Percentiles rank a stretch among this genome's conserved stretches.
phyloP scores from a whole-genome alignment of 1,139 yeast species.

The Wickerhamomyces sp. region DNA sequence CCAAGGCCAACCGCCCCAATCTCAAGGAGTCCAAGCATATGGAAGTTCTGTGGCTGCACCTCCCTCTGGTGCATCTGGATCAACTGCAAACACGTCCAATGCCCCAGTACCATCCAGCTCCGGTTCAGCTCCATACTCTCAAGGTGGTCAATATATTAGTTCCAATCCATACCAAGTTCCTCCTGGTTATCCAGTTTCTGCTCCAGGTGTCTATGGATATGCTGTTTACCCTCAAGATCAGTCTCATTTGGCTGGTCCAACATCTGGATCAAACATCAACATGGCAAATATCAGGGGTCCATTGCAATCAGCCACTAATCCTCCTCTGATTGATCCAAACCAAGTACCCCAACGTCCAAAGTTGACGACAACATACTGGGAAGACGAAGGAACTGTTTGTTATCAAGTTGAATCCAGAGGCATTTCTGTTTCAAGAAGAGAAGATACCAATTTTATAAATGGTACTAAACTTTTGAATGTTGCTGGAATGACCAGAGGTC shows the following conservation, averaged over 20 bases:
- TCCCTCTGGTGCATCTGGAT: neutral
- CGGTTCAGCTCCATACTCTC: slow-evolving; percentile 6
- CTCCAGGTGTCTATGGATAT: slow-evolving; percentile 7
- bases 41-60: slow-evolving; percentile 3
- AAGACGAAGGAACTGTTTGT: slow-evolving; percentile 89
- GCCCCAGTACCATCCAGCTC: slow-evolving; percentile 1
- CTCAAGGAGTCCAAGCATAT: slow-evolving; percentile 2
- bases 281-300: slow-evolving; percentile 10
- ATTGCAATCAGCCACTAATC: slow-evolving; percentile 9
- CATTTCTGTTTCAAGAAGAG: slow-evolving; percentile 86
- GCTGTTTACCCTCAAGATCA: slow-evolving; percentile 8
- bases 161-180: slow-evolving; percentile 9
- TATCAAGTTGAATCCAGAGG: slow-evolving; percentile 94
- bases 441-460: slow-evolving; percentile 88
- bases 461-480: slow-evolving; percentile 91
- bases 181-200: slow-evolving; percentile 1
- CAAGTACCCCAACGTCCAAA: slow-evolving; percentile 66
- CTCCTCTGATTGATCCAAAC: slow-evolving; percentile 15
- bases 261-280: slow-evolving; percentile 10
- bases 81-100: slow-evolving; percentile 9
- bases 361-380: slow-evolving; percentile 95
- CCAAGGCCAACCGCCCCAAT: slow-evolving; percentile 13
- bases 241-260: slow-evolving; percentile 4
- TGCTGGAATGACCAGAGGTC: slow-evolving; percentile 93
- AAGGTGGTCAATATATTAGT: slow-evolving; percentile 1